These are phyloP conservation scores for Rubia occidens DNA, from an alignment of 305 asterid genomes.

Conservation along the genomic window DNA sequence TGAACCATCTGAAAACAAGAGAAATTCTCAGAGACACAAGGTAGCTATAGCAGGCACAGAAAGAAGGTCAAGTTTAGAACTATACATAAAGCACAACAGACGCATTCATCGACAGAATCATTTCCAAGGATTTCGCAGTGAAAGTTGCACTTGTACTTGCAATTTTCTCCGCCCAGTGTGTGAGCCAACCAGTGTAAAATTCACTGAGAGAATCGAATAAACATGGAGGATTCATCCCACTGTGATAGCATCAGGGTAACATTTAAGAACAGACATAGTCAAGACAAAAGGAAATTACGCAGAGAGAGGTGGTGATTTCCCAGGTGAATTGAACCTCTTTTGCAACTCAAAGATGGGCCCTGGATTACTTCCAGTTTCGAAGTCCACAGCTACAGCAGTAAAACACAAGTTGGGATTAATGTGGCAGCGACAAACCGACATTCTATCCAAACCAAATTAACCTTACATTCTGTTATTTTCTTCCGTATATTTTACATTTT, in stretches of 20 bases:
- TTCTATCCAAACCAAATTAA: background rate
- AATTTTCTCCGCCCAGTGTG: slow-evolving; percentile 82
- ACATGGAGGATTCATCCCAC: background rate
- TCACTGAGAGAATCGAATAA: slow-evolving; percentile 41
- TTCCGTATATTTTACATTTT: background rate
- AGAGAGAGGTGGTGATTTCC: slow-evolving; percentile 91
- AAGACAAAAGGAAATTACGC: slow-evolving; percentile 43
- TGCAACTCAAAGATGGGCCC: slow-evolving; percentile 73
- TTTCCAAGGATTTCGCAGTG: slow-evolving; percentile 65
- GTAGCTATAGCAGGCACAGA: slow-evolving; percentile 18
- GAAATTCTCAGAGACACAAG: slow-evolving; percentile 11
- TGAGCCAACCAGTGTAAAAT: slow-evolving; percentile 96
- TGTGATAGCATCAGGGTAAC: background rate
- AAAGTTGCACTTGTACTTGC: slow-evolving; percentile 70
- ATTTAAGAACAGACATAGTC: slow-evolving; percentile 1
- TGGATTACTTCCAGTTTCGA: slow-evolving; percentile 81
- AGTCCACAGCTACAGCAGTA: slow-evolving; percentile 60
- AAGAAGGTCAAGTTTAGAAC: slow-evolving; percentile 20
- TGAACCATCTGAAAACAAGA: slow-evolving; percentile 64
- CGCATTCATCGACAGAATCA: slow-evolving; percentile 67
- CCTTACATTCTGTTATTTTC: background rate
- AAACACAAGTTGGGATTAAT: slow-evolving; percentile 5
- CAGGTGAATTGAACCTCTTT: slow-evolving; percentile 69
- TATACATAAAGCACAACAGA: slow-evolving; percentile 91
- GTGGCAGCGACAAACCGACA: background rate